These are phyloP conservation scores for Colletotrichum melonis DNA, from an alignment of 2,329 filamentous ascomycete genomes.

Conservation along the genomic window DNA sequence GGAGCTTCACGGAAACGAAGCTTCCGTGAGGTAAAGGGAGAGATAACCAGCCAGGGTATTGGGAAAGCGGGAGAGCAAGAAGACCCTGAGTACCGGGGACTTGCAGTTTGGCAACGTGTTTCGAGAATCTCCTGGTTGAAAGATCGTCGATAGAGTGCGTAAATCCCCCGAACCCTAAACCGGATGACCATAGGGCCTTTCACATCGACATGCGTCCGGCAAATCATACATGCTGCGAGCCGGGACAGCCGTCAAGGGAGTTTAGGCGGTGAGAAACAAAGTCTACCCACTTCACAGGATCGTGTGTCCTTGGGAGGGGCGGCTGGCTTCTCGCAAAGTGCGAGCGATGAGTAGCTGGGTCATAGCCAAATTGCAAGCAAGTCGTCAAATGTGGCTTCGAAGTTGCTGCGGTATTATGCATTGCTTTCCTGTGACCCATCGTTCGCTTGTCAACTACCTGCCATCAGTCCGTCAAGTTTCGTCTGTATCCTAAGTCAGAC, in stretches of 20 bases:
- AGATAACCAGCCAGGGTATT: neutral
- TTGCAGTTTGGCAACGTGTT: constrained; percentile 32
- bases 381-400: neutral
- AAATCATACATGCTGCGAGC: neutral
- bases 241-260: neutral
- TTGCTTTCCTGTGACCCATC: neutral
- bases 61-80: constrained; percentile 1
- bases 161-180: constrained; percentile 34
- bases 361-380: neutral
- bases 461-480: constrained; percentile 32
- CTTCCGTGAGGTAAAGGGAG: constrained; percentile 9
- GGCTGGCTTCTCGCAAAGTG: neutral
- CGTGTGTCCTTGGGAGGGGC: neutral
- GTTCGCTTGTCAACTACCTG: constrained; percentile 25
- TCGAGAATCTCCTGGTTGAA: constrained; percentile 25
- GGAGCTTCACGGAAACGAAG: constrained; percentile 11
- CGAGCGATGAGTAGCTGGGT: neutral
- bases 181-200: constrained; percentile 18
- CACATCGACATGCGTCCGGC: neutral
- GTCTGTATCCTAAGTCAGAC: constrained; percentile 21
- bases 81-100: constrained; percentile 19
- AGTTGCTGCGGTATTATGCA: neutral
- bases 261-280: neutral
- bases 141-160: constrained; percentile 33
- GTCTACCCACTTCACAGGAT: neutral